Conservation (phyloP, 305 asterid genomes). For the Solanum hybrid region DNA sequence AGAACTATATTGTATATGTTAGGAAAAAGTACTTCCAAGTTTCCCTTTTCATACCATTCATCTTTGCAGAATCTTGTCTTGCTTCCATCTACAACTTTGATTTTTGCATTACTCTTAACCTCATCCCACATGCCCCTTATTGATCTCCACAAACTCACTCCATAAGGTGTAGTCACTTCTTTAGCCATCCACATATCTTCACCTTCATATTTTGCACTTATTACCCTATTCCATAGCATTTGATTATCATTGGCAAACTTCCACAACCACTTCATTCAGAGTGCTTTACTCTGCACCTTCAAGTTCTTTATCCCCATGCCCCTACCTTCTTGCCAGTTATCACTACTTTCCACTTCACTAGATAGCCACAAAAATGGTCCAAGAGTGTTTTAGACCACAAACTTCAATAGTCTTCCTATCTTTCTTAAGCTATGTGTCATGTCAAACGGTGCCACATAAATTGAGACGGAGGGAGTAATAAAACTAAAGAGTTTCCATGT, state of each 20-base stretch:
- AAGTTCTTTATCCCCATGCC: neutral
- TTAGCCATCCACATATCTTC: neutral
- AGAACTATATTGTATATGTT: neutral
- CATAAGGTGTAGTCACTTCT: neutral
- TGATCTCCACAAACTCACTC: neutral
- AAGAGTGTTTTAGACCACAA: neutral
- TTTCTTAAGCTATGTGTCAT: neutral
- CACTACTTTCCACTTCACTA: neutral
- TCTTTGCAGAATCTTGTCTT: neutral
- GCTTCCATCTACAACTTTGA: neutral
- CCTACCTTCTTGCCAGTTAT: neutral
- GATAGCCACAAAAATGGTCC: neutral
- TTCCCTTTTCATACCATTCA: neutral
- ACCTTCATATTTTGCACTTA: neutral
- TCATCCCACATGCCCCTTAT: neutral
- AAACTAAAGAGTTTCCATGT: neutral
- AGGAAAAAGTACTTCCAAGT: neutral
- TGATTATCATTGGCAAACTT: neutral
- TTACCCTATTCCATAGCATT: neutral
- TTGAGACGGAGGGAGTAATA: neutral
- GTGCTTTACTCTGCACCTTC: neutral
- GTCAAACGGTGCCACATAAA: neutral
- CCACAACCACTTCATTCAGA: neutral
- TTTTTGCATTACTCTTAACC: neutral
- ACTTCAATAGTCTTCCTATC: neutral